Conservation (phyloP, 768 basidiomycete genomes). For the Trametes cubensis region DNA sequence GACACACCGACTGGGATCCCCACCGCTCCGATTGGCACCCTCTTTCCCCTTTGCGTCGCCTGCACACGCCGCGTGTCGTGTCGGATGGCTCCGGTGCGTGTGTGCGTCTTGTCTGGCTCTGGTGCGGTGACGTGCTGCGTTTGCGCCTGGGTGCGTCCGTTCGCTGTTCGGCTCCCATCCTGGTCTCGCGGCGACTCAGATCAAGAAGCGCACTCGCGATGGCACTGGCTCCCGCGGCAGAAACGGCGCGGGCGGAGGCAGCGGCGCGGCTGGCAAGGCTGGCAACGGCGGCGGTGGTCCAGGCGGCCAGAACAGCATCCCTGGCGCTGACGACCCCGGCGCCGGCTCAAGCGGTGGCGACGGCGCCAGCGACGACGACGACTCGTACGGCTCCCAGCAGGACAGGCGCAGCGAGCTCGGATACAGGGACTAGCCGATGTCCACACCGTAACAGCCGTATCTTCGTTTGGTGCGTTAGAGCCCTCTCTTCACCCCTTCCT, state of each 20-base stretch:
- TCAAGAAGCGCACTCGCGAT: slow-evolving; percentile 36
- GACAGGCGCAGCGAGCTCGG: slow-evolving; percentile 31
- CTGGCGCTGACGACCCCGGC: slow-evolving; percentile 23
- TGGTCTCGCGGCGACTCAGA: slow-evolving; percentile 18
- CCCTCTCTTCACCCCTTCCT: too few species aligned
- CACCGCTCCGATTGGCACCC: too few species aligned
- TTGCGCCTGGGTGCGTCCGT: too few species aligned
- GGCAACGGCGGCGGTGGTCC: not conserved
- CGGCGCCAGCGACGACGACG: slow-evolving; percentile 36
- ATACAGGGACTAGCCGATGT: slow-evolving; percentile 21
- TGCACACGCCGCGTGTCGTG: too few species aligned
- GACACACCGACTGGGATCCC: too few species aligned
- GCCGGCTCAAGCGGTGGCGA: slow-evolving; percentile 28
- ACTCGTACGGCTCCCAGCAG: slow-evolving; percentile 34
- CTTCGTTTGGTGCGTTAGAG: not conserved
- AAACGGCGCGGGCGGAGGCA: not conserved
- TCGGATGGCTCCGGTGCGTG: too few species aligned
- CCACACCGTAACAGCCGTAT: not conserved
- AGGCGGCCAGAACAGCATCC: not conserved
- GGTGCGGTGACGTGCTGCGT: too few species aligned
- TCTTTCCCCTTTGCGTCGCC: too few species aligned
- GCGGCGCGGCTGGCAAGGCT: not conserved
- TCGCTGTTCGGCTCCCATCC: not conserved
- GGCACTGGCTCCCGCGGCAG: slow-evolving; percentile 28
- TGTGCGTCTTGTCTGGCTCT: too few species aligned